Base-by-base conservation (phyloP, 345 rosid species). In the Fremontodendron californicum region DNA sequence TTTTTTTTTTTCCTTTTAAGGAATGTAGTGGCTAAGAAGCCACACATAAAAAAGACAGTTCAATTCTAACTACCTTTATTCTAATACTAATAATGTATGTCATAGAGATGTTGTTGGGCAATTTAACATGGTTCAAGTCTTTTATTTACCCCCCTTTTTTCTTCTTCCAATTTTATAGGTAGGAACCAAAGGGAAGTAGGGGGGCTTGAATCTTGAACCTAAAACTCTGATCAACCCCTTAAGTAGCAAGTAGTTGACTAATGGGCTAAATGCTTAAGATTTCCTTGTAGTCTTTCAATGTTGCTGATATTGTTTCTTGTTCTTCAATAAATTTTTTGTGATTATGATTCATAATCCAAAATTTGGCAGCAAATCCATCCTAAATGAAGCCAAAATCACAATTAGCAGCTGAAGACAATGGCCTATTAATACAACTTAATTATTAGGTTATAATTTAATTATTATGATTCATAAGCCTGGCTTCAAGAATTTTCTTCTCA, bases 401-500 rank as follows among this genome's bases (percentile, higher is more conserved):
- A 62, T 25, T 33, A 62, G 42, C 42, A 12, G 65, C 1, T 52
- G 23, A n/a, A 23, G 12, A 57, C 55, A 23, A 57, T 23, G 33
- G 31, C 62, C 31, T 8, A n/a, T n/a, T n/a, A 23, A 23, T 15
- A 25, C 33, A 57, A 23, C 15, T 57, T n/a, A n/a, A n/a, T n/a
- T 21, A 55, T 10, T 23, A 0, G 31, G 5, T 54, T 6, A 21
- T 51, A 19, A 51, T 19, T 1, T 19, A 19, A 18, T 19, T n/a
- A n/a, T n/a, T n/a, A n/a, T n/a, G n/a, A n/a, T n/a, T n/a, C n/a
- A n/a, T n/a, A n/a, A 68, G 73, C 37, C n/a, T 43, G 54, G 72
- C 10, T 43, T 68, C 58, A 48, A 48, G 57, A 69, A 69, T 46
- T 69, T 27, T 46, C 37, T 29, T 46, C 15, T 69, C 73, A 68